A percentile compares a stretch with the other conserved stretches of the same genome.
Evolutionary conservation across 371 early-diverging fungal genomes (phyloP).

Genomic region (Paramicrosporidium saccamoebae): DNA sequence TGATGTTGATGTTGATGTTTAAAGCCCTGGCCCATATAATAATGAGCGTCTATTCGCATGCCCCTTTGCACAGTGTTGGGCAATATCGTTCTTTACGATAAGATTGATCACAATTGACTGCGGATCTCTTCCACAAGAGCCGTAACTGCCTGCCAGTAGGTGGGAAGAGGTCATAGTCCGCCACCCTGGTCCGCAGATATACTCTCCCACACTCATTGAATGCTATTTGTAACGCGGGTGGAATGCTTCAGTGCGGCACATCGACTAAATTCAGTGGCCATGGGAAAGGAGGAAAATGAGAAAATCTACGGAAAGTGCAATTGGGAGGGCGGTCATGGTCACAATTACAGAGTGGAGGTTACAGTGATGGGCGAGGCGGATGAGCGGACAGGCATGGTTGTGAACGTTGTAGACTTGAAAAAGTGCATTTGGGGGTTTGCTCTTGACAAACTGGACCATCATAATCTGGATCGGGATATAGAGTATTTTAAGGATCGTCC

Average conservation of each 20-base stretch:
- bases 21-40: too few species aligned
- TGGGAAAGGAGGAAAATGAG: constrained; percentile 29
- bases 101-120: too few species aligned
- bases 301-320: constrained; percentile 61
- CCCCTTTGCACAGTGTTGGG: too few species aligned
- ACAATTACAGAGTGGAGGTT: constrained; percentile 55
- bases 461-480: constrained; percentile 46
- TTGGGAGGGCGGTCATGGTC: constrained; percentile 43
- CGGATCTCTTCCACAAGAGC: too few species aligned
- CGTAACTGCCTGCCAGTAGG: too few species aligned
- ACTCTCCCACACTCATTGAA: too few species aligned
- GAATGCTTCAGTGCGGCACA: constrained; percentile 76
- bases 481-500: constrained; percentile 19
- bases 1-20: too few species aligned
- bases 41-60: too few species aligned
- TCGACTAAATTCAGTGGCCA: constrained; percentile 29
- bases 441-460: constrained; percentile 46
- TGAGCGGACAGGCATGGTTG: constrained; percentile 46
- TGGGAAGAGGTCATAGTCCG: too few species aligned
- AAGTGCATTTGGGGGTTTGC: constrained; percentile 24
- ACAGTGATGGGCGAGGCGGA: constrained; percentile 29
- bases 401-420: constrained; percentile 44
- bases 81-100: too few species aligned
- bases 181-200: too few species aligned
- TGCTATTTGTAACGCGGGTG: too few species aligned